A percentile compares a stretch with the other conserved stretches of the same genome.
Evolutionary conservation across 805 yeast genomes (phyloP).

Genomic region (Phaffomyces thermotolerans): DNA sequence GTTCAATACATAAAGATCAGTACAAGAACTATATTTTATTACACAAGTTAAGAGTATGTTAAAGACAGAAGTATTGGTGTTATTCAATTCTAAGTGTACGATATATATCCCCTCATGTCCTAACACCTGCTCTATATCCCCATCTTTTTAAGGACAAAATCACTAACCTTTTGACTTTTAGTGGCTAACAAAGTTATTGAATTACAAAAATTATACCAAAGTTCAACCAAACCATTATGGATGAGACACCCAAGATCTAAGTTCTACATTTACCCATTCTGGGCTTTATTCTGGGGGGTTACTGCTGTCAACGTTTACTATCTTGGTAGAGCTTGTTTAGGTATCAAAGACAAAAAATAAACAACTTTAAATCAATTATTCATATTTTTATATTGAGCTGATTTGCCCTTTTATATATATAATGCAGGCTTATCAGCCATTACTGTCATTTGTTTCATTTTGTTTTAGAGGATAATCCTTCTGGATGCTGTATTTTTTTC

Average conservation of each 20-base stretch:
- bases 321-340: conserved; percentile 61
- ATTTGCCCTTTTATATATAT: not conserved
- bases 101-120: too few relatives aligned
- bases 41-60: conserved; percentile 2
- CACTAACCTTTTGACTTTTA: conserved; percentile 14
- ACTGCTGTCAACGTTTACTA: conserved; percentile 21
- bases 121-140: too few relatives aligned
- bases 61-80: too few relatives aligned
- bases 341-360: conserved; percentile 44
- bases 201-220: conserved; percentile 53
- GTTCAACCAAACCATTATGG: conserved; percentile 52
- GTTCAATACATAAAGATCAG: too few relatives aligned
- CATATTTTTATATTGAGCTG: too few relatives aligned
- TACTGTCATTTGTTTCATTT: not conserved
- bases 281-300: conserved; percentile 24
- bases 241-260: conserved; percentile 36
- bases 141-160: not conserved
- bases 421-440: not conserved
- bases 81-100: too few relatives aligned
- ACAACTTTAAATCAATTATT: not conserved
- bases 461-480: not conserved
- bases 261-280: conserved; percentile 27
- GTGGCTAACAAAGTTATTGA: conserved; percentile 41
- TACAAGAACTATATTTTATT: too few relatives aligned
- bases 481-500: too few relatives aligned